phyloP scores from a whole-genome alignment of 2,329 filamentous ascomycete species.

The Ceratocystis smalleyi region DNA sequence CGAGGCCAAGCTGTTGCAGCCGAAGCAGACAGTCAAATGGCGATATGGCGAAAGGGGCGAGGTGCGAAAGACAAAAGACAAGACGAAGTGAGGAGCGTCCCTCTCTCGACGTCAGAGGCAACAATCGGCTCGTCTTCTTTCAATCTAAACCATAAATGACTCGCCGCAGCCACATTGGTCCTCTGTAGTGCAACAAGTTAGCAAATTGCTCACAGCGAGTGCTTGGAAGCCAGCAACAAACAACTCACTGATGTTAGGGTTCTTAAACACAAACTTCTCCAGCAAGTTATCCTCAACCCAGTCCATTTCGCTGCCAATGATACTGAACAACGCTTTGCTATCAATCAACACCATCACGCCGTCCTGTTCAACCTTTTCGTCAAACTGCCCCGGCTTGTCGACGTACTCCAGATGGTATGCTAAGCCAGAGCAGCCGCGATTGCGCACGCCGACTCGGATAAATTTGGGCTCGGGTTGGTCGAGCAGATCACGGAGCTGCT shows the following conservation, averaged over 20 bases:
- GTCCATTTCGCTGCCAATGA: conserved; percentile 98
- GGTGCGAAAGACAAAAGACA: no score
- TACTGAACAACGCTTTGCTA: conserved; percentile 93
- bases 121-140: no score
- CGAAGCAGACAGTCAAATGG: background rate
- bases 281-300: conserved; percentile 94
- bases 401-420: conserved; percentile 93
- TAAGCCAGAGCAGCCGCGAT: conserved; percentile 82
- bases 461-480: conserved; percentile 79
- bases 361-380: conserved; percentile 88
- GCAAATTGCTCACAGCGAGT: conserved; percentile 13
- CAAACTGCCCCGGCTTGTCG: conserved; percentile 73
- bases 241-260: conserved; percentile 91
- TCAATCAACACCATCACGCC: conserved; percentile 92
- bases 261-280: conserved; percentile 82
- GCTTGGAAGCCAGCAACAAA: no score
- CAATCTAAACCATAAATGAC: conserved; percentile 64
- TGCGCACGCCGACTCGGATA: conserved; percentile 87
- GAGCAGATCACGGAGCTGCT: conserved; percentile 60
- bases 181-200: conserved; percentile 40
- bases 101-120: no score
- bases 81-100: no score
- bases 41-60: no score
- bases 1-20: background rate
- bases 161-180: conserved; percentile 93